These are phyloP conservation scores for Hibiscus tridactylites DNA, from an alignment of 345 rosid species.

Conservation along the genomic window DNA sequence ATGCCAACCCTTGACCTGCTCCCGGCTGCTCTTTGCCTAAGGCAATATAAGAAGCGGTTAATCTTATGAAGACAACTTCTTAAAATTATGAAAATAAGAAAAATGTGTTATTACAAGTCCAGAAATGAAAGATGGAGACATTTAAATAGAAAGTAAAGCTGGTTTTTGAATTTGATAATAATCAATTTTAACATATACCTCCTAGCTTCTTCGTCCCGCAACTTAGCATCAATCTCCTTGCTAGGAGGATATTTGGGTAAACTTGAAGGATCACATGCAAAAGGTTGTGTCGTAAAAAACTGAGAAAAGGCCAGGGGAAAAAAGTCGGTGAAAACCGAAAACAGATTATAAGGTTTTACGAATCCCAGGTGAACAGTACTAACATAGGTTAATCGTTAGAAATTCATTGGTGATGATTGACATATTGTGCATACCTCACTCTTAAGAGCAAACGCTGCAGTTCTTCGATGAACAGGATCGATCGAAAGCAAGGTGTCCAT, in stretches of 20 bases:
- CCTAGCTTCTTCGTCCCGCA: conserved; percentile 71
- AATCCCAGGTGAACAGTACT: not conserved
- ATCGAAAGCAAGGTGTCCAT: conserved; percentile 71
- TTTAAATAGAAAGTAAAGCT: not conserved
- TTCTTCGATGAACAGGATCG: conserved; percentile 73
- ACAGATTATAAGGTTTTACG: not conserved
- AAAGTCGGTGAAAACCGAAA: not conserved
- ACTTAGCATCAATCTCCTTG: conserved; percentile 90
- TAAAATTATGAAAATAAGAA: not conserved
- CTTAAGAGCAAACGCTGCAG: conserved; percentile 64
- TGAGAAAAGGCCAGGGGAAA: conserved; percentile 16
- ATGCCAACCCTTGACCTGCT: conserved; percentile 21
- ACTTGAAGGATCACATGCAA: conserved; percentile 83
- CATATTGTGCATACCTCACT: conserved; percentile 57
- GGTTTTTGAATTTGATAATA: not conserved
- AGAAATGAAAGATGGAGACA: not conserved
- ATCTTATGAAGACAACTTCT: not conserved
- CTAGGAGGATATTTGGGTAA: conserved; percentile 95
- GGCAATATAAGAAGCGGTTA: conserved; percentile 10
- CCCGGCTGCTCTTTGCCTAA: conserved; percentile 34
- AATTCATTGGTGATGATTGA: not conserved
- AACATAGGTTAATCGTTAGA: not conserved
- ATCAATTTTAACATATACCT: conserved; percentile 32
- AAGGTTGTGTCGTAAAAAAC: conserved; percentile 68
- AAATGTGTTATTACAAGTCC: not conserved